Percentiles rank a stretch among this genome's conserved stretches.
Conservation (phyloP, 1,139 yeast species). For the Zygoascus hellenicus region DNA sequence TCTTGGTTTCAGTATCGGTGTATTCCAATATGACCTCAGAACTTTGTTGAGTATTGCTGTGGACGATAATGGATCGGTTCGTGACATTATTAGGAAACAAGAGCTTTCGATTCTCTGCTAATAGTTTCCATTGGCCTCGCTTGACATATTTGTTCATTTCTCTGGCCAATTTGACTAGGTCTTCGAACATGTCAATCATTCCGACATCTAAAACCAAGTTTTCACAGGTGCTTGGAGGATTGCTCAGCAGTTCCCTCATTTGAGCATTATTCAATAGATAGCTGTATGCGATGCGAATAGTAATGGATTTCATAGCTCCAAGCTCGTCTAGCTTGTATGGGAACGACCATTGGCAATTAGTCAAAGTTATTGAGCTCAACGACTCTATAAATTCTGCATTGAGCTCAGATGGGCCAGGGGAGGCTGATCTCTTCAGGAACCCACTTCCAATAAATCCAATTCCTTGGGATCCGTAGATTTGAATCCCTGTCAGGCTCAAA, state of each 20-base stretch:
- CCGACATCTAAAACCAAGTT: slow-evolving; percentile 3
- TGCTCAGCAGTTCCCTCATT: slow-evolving; percentile 6
- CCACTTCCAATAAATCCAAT: slow-evolving; percentile 6
- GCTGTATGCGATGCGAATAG: slow-evolving; percentile 9
- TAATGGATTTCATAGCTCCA: slow-evolving; percentile 6
- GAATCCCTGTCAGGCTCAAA: slow-evolving; percentile 1
- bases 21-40: slow-evolving; percentile 1
- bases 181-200: slow-evolving; percentile 6
- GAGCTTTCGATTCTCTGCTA: not conserved
- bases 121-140: not conserved
- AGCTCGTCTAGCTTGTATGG: slow-evolving; percentile 7
- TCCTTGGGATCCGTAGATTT: slow-evolving; percentile 5
- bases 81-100: slow-evolving; percentile 7
- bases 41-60: not conserved
- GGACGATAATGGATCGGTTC: slow-evolving; percentile 1
- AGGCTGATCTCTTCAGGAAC: not conserved
- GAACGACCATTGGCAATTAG: slow-evolving; percentile 8
- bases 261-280: slow-evolving; percentile 8
- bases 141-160: not conserved
- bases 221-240: slow-evolving; percentile 4
- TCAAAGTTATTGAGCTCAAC: not conserved
- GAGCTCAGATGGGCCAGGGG: not conserved
- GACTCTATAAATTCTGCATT: not conserved
- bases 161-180: not conserved
- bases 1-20: not conserved